Conservation (phyloP, 2,329 filamentous ascomycete genomes). For the Pseudomassariella vexata region DNA sequence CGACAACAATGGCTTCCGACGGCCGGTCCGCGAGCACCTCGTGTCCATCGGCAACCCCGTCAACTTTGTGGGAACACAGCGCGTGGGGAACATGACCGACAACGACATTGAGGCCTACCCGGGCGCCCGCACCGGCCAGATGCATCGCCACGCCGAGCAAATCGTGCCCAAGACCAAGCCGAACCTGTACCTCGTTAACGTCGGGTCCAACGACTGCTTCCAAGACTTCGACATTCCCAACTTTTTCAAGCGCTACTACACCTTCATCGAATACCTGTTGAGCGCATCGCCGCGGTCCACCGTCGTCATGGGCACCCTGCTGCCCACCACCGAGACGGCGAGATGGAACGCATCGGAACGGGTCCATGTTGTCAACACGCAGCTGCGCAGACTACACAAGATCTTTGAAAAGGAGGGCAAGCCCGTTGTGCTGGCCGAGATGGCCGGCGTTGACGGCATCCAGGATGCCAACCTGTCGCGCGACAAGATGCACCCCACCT, state of each 20-base stretch:
- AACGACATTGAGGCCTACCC: constrained; percentile 19
- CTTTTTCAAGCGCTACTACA: constrained; percentile 16
- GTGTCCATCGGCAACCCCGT: constrained; percentile 14
- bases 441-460: constrained; percentile 13
- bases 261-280: constrained; percentile 16
- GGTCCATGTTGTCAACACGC: constrained; percentile 15
- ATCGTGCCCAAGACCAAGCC: constrained; percentile 14
- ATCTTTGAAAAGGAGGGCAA: constrained; percentile 13
- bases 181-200: constrained; percentile 17
- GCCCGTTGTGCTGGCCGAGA: constrained; percentile 18
- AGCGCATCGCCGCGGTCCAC: constrained; percentile 13
- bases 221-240: constrained; percentile 17
- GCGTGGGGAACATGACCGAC: constrained; percentile 16
- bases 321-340: constrained; percentile 14
- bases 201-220: constrained; percentile 18
- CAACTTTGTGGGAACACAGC: constrained; percentile 18
- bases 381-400: constrained; percentile 14
- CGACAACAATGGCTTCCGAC: constrained; percentile 17
- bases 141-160: constrained; percentile 15
- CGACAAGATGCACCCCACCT: constrained; percentile 17
- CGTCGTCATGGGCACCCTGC: constrained; percentile 17
- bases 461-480: constrained; percentile 14
- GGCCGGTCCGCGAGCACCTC: constrained; percentile 16
- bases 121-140: constrained; percentile 16
- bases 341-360: constrained; percentile 6